Conservation (phyloP, 2,329 filamentous ascomycete species). For the Trichoderma aggressivum region DNA sequence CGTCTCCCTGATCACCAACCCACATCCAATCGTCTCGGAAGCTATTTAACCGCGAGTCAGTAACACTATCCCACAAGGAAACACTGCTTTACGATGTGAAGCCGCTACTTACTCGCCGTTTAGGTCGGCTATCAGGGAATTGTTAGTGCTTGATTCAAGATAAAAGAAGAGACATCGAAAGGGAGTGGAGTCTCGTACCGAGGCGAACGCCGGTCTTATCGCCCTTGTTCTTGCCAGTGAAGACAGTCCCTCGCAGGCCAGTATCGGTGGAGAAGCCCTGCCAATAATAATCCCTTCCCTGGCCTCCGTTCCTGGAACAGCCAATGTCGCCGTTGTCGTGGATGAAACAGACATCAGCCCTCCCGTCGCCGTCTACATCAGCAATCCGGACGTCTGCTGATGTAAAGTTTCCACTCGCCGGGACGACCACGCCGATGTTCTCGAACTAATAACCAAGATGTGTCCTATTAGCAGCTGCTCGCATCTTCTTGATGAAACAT, state of each 20-base stretch:
- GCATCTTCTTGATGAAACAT: not conserved
- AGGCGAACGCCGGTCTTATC: not conserved
- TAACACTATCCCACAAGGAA: not conserved
- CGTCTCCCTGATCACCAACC: not conserved
- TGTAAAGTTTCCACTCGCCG: not conserved
- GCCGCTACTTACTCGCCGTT: too few relatives aligned
- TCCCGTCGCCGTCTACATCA: not conserved
- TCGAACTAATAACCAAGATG: not conserved
- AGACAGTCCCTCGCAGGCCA: not conserved
- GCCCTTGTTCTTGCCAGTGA: conserved; percentile 1
- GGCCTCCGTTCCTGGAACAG: not conserved
- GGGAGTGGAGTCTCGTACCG: not conserved
- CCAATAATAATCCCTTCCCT: not conserved
- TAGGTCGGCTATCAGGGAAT: too few relatives aligned
- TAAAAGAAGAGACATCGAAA: not conserved
- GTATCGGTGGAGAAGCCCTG: not conserved
- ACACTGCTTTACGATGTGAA: too few relatives aligned
- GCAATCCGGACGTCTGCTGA: not conserved
- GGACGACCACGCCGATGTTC: not conserved
- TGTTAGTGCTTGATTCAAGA: too few relatives aligned
- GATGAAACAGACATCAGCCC: not conserved
- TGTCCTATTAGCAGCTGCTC: not conserved
- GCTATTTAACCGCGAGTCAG: not conserved
- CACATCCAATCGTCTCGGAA: conserved; percentile 1
- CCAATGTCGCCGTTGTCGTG: not conserved